Conservation (phyloP, 1,139 yeast species). For the Yamadazyma oceani region DNA sequence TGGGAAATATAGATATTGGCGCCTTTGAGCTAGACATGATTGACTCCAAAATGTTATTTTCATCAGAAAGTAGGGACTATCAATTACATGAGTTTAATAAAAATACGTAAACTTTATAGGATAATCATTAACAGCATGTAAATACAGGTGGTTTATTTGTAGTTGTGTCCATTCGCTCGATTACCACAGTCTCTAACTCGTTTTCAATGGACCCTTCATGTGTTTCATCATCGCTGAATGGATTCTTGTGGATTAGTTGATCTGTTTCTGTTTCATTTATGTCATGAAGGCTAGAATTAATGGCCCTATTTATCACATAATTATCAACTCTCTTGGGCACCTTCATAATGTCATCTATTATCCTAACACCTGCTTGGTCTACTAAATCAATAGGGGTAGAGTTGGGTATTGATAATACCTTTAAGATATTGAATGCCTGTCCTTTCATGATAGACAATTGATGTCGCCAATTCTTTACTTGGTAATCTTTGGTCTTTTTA, state of each 20-base stretch:
- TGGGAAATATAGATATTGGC: constrained; percentile 35
- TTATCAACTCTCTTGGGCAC: constrained; percentile 41
- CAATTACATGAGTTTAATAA: constrained; percentile 1
- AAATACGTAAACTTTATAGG: not conserved
- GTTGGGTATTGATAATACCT: constrained; percentile 53
- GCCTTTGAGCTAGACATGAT: constrained; percentile 42
- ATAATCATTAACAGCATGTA: constrained; percentile 58
- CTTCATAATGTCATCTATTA: constrained; percentile 63
- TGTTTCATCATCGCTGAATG: constrained; percentile 12
- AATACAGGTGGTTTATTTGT: constrained; percentile 62
- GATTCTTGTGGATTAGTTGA: constrained; percentile 5
- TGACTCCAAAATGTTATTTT: constrained; percentile 33
- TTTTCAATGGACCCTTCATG: not conserved
- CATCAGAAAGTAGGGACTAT: constrained; percentile 24
- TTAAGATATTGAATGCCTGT: constrained; percentile 76
- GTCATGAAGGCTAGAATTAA: constrained; percentile 6
- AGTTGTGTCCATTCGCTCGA: constrained; percentile 62
- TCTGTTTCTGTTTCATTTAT: constrained; percentile 1
- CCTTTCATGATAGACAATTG: constrained; percentile 77
- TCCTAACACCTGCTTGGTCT: constrained; percentile 54
- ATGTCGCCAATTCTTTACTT: constrained; percentile 63
- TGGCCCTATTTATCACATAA: constrained; percentile 2
- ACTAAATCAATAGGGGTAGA: constrained; percentile 73
- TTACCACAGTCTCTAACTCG: constrained; percentile 19
- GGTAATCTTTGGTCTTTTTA: constrained; percentile 59